phyloP scores from a whole-genome alignment of 2,329 filamentous ascomycete species.

The Blastomyces gilchristii region DNA sequence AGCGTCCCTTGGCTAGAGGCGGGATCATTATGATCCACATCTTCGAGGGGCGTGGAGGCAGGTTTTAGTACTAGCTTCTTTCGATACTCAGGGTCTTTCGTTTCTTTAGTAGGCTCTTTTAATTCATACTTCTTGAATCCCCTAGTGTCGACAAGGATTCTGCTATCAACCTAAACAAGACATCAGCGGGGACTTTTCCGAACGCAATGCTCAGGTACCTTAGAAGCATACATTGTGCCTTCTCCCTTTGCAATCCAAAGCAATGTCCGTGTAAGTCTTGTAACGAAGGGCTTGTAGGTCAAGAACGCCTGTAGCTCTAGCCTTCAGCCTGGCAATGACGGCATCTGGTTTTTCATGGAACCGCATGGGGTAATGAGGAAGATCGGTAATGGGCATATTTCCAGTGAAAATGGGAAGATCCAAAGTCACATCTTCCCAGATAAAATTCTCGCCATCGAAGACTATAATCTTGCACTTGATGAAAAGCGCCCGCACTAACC shows the following conservation, averaged over 20 bases:
- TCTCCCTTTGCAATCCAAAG: constrained; percentile 18
- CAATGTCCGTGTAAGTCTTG: constrained; percentile 36
- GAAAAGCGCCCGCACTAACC: background rate
- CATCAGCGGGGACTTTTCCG: constrained; percentile 7
- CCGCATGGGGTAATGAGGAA: constrained; percentile 32
- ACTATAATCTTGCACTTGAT: constrained; percentile 1
- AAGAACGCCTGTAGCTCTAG: constrained; percentile 33
- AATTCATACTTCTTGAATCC: constrained; percentile 38
- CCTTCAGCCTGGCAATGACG: constrained; percentile 23
- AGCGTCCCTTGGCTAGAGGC: background rate
- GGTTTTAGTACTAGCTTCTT: background rate
- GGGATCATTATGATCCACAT: background rate
- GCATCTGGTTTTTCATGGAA: constrained; percentile 23
- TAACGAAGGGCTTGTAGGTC: constrained; percentile 37
- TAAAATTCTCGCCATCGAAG: constrained; percentile 22
- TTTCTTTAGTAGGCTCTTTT: constrained; percentile 6
- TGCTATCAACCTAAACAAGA: constrained; percentile 34
- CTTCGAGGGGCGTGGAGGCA: background rate
- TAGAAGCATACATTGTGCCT: constrained; percentile 5
- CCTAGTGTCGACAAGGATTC: constrained; percentile 34
- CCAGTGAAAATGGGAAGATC: constrained; percentile 29
- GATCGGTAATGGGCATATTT: constrained; percentile 34
- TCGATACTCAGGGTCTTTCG: constrained; percentile 1
- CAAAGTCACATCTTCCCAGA: constrained; percentile 30
- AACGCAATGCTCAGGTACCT: background rate